Evolutionary conservation across 257 asterid species (phyloP), one percentile per base, ranked within the genome.

Genomic region (Lithospermum erythrorhizon): DNA sequence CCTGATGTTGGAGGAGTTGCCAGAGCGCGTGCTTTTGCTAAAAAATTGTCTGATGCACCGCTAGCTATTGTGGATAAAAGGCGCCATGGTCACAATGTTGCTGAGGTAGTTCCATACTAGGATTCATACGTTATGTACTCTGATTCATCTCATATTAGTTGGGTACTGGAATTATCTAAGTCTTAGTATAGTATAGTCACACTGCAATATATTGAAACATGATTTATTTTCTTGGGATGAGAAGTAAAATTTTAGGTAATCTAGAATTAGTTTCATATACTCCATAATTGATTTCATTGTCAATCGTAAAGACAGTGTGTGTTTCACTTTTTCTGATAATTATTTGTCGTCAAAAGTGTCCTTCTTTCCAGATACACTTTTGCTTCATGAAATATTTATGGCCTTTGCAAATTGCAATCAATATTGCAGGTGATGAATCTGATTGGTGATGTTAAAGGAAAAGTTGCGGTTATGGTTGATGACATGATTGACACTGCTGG

Each of bases 401-500:
- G 41, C 53, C 2, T 19, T 2, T 51, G 15, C 49, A 24, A n/a
- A 15, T 2, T 51, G 15, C 49, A 24, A n/a, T 5, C 21, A 6
- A 55, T 62, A 11, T 8, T 71, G 54, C 80, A 89, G 97, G 97
- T 89, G 60, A 86, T 89, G 97, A 89, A 89, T 77, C 76, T 89
- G 75, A 89, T 89, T 69, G 97, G 97, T 72, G 97, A 89, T 70
- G 97, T 89, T 61, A 78, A 79, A 75, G 97, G 97, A 63, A 89
- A 89, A 78, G 91, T 89, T 74, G 97, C 97, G 2, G 97, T 89
- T 37, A 86, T 89, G 97, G 82, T 89, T 63, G 97, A 89, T 79
- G 97, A 89, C 83, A 89, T 89, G 97, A 89, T 89, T 66, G 97
- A 89, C 76, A 89, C 97, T 6, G 97, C 97, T 52, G 97, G 97